Evolutionary conservation across 768 basidiomycete genomes (phyloP).

Genomic region (Lactarius hatsudake): DNA sequence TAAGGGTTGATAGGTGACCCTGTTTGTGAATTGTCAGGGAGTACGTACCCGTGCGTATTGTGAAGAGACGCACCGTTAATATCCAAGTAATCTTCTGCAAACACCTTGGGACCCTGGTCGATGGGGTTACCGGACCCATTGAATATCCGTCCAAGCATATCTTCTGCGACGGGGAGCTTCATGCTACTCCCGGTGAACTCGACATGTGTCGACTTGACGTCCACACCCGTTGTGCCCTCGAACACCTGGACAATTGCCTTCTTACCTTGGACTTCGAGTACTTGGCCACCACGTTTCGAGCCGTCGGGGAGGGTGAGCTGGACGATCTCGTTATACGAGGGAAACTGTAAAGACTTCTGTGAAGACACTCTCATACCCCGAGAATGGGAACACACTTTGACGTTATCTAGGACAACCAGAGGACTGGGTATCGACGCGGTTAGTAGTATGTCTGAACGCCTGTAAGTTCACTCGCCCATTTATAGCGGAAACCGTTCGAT

Average conservation of each 20-base stretch:
- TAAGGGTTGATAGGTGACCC: conserved; percentile 98
- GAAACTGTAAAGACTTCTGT: conserved; percentile 57
- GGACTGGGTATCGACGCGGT: conserved; percentile 54
- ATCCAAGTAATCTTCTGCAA: conserved; percentile 98
- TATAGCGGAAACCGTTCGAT: conserved; percentile 97
- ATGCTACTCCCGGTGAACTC: conserved; percentile 98
- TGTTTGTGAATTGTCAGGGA: conserved; percentile 33
- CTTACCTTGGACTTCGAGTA: conserved; percentile 96
- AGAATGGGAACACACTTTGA: conserved; percentile 61
- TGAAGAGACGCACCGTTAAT: conserved; percentile 77
- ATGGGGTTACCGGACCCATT: conserved; percentile 98
- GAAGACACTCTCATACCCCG: not conserved
- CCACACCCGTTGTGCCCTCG: conserved; percentile 95
- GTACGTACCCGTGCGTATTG: conserved; percentile 8
- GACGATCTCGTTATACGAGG: conserved; percentile 98
- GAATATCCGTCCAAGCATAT: conserved; percentile 99
- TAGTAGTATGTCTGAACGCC: not conserved
- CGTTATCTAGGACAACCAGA: conserved; percentile 95
- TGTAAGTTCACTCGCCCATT: conserved; percentile 68
- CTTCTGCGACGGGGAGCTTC: conserved; percentile 98
- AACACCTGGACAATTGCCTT: conserved; percentile 99
- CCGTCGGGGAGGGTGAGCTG: conserved; percentile 94
- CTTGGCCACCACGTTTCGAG: conserved; percentile 91
- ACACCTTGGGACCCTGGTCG: conserved; percentile 97
- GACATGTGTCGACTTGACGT: conserved; percentile 96